phyloP scores from a whole-genome alignment of 306 rosid genomes.

The Ammopiptanthus mongolicus region DNA sequence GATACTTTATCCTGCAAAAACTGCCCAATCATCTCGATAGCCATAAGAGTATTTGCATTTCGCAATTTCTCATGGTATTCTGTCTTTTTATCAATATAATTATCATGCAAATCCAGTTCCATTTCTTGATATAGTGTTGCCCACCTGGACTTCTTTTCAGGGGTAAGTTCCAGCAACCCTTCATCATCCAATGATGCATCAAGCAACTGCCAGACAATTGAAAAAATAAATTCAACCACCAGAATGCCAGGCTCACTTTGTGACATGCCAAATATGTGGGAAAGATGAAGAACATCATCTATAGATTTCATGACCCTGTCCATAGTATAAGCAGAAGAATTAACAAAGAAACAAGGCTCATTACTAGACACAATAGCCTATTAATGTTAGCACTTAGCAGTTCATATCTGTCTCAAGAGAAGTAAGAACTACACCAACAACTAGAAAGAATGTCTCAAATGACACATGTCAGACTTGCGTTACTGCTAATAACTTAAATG shows the following conservation, averaged over 20 bases:
- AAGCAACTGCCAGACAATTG: constrained; percentile 80
- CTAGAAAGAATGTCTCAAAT: neutral
- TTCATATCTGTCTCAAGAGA: constrained; percentile 8
- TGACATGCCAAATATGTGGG: constrained; percentile 56
- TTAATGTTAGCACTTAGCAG: constrained; percentile 6
- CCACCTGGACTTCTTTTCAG: constrained; percentile 74
- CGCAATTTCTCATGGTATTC: constrained; percentile 52
- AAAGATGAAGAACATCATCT: constrained; percentile 70
- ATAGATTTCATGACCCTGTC: constrained; percentile 80
- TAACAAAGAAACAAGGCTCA: constrained; percentile 15
- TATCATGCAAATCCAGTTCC: constrained; percentile 59
- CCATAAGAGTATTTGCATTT: constrained; percentile 58
- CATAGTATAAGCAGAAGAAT: constrained; percentile 28
- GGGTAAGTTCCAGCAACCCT: constrained; percentile 64
- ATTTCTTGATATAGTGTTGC: constrained; percentile 54
- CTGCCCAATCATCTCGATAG: constrained; percentile 73
- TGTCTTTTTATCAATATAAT: constrained; percentile 45
- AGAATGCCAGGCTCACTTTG: constrained; percentile 76
- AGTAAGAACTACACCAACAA: neutral
- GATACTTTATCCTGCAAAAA: constrained; percentile 65
- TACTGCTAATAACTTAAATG: neutral
- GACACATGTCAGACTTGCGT: neutral
- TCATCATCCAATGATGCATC: constrained; percentile 88
- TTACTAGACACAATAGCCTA: neutral
- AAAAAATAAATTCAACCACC: constrained; percentile 78